A percentile compares a stretch with the other conserved stretches of the same genome.
These are phyloP conservation scores for Glycine tomentella DNA, from an alignment of 306 rosid genomes.

Conservation along the genomic window DNA sequence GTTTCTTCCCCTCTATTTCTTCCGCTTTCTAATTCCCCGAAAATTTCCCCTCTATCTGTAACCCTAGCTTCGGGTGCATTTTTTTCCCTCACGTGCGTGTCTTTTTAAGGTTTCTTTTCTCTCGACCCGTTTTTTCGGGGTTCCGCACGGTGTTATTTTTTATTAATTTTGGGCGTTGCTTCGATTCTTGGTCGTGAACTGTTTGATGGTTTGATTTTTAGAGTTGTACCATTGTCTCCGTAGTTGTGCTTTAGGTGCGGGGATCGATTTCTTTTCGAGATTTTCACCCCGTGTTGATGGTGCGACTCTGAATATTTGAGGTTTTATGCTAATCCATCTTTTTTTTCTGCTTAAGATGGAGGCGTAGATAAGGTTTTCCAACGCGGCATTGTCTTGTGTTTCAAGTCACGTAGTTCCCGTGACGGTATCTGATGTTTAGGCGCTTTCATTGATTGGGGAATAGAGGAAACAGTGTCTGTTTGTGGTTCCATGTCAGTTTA, in stretches of 20 bases:
- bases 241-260: constrained; percentile 27
- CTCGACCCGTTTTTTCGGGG: constrained; percentile 34
- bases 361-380: constrained; percentile 53
- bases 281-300: constrained; percentile 22
- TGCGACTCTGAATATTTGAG: constrained; percentile 56
- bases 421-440: constrained; percentile 34
- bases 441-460: constrained; percentile 33
- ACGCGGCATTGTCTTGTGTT: constrained; percentile 48
- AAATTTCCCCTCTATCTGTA: constrained; percentile 33
- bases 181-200: constrained; percentile 42
- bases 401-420: constrained; percentile 27
- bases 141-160: background rate
- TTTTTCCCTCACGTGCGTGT: constrained; percentile 1
- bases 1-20: background rate
- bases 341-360: constrained; percentile 57
- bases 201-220: constrained; percentile 41
- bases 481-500: constrained; percentile 29
- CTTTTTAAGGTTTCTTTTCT: constrained; percentile 64
- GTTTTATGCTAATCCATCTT: constrained; percentile 64
- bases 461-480: constrained; percentile 10
- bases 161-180: background rate
- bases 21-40: constrained; percentile 37
- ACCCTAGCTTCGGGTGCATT: constrained; percentile 59
- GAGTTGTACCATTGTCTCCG: constrained; percentile 36
- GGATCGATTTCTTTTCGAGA: background rate